phyloP scores from a whole-genome alignment of 2,329 filamentous ascomycete genomes.

The Stachybotrys chlorohalonatus region DNA sequence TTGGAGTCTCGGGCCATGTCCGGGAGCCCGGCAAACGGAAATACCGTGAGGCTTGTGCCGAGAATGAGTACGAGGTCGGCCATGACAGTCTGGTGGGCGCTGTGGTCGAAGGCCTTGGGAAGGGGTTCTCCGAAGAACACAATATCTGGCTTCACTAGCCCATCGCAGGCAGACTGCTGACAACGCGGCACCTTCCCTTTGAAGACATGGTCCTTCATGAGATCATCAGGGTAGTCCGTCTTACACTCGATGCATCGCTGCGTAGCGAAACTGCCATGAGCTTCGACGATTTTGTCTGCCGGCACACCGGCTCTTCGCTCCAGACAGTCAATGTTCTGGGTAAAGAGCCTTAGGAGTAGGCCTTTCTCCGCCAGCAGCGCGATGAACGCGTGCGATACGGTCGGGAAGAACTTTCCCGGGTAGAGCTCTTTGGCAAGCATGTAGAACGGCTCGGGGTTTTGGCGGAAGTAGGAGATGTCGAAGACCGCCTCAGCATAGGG shows the following conservation, averaged over 20 bases:
- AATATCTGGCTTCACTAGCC: constrained; percentile 87
- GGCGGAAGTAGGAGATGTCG: constrained; percentile 79
- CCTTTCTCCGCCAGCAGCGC: constrained; percentile 70
- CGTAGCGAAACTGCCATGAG: constrained; percentile 87
- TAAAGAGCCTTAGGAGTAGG: constrained; percentile 78
- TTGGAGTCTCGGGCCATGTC: constrained; percentile 48
- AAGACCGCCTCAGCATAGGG: constrained; percentile 91
- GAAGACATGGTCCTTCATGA: constrained; percentile 63
- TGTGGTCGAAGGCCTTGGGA: constrained; percentile 24
- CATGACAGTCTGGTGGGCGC: constrained; percentile 37
- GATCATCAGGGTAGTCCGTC: constrained; percentile 57
- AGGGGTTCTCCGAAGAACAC: constrained; percentile 83
- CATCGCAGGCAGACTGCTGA: constrained; percentile 50
- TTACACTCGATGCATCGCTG: constrained; percentile 91
- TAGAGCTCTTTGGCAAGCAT: constrained; percentile 85
- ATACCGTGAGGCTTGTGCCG: constrained; percentile 80
- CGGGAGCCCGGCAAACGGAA: constrained; percentile 81
- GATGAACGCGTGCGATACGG: constrained; percentile 84
- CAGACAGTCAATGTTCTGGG: constrained; percentile 95
- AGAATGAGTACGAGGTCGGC: constrained; percentile 78
- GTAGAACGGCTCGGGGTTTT: constrained; percentile 85
- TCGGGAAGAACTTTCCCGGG: constrained; percentile 81
- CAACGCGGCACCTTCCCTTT: constrained; percentile 65
- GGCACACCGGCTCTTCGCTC: constrained; percentile 83
- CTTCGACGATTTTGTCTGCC: constrained; percentile 74